Evolutionary conservation across 2,329 filamentous ascomycete genomes (phyloP), one percentile per base, ranked within the genome.

Genomic region (Colletotrichum kahawae): DNA sequence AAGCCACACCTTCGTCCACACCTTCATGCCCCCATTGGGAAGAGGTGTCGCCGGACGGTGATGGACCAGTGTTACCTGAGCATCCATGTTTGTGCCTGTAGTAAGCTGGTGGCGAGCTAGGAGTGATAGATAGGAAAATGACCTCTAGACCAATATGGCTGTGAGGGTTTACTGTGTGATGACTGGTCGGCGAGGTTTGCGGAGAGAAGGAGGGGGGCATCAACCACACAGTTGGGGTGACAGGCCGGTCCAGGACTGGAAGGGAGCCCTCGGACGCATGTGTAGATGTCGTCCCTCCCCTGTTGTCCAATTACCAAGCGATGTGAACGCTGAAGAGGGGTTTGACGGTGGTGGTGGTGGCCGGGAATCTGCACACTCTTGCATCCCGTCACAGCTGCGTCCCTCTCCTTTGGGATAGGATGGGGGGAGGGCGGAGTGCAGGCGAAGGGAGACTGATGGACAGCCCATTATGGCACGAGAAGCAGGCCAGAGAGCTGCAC

Each of bases 301-400:
- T 12, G 54, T 38, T 27, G 43, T 12, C 63, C 43, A 60, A 63
- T 31, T 29, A 63, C 34, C 54, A 34, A 27, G 31, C 29, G 21
- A 36, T 59, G 54, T 43, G 33, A 14, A 54, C 62, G 70, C 27
- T n/a, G 54, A 48, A 27, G 24, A 60, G 60, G 63, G 36, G 56
- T 43, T 27, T 63, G 36, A 24, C 31, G 6, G 43, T 43, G 34
- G 27, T 60, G 62, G 14, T 67, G 72, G 63, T 67, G 72, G 72
- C 31, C 72, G 62, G 69, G 68, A 75, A 75, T 67, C 72, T 75
- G 72, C 72, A 75, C 72, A 57, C 69, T 72, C 62, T 69, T 75
- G 72, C 69, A 67, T 75, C 63, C 72, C 63, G 63, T 75, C 72
- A 75, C 72, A 63, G 72, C 67, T 72, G 72, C 72, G 68, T 75